Base-by-base conservation (phyloP, 495 filamentous ascomycete genomes). In the Margaritispora aquatica region DNA sequence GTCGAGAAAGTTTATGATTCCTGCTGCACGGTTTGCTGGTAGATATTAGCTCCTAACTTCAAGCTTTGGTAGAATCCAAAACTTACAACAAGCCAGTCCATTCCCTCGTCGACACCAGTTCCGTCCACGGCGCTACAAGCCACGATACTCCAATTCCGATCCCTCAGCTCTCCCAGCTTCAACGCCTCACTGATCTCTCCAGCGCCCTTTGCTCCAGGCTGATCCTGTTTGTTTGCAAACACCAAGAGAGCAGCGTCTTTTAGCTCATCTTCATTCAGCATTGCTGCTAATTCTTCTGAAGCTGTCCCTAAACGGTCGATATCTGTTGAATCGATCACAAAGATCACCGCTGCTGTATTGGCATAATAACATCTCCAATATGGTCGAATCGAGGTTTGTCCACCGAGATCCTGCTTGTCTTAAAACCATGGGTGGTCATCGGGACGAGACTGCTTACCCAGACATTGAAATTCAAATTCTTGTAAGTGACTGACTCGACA, bases 301-400 rank as follows among this genome's bases (percentile, higher is more conserved):
- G 94, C 94, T 1, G 91, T 97, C 50, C 88, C 85, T 47, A 98
- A 75, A 48, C 94, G 89, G 62, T 96, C 90, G 67, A 97, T 92
- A 82, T 98, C 94, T 58, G 94, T 97, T 48, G 88, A 92, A 69
- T 98, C 94, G 67, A 98, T 93, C 57, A 98, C 94, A 74, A 98
- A 98, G 64, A 98, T 88, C 59, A 98, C 95, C 15, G 94, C 94
- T n/a, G 95, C 94, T 1, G 95, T 98, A 76, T 97, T 97, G 67
- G 94, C 92, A 70, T 97, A 98, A 80, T 98, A 98, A 73, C 95
- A 97, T 66, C 94, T 84, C 94, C 94, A 98, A 76, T 97, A 98
- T 10, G 94, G 94, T 63, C 94, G 85, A 69, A 98, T 97, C 54
- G 87, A 91, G 15, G 94, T 97, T 80, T 97, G 94, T 23, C 94